A percentile compares a stretch with the other conserved stretches of the same genome.
Conservation (phyloP, 257 asterid genomes). For the Henckelia pumila region DNA sequence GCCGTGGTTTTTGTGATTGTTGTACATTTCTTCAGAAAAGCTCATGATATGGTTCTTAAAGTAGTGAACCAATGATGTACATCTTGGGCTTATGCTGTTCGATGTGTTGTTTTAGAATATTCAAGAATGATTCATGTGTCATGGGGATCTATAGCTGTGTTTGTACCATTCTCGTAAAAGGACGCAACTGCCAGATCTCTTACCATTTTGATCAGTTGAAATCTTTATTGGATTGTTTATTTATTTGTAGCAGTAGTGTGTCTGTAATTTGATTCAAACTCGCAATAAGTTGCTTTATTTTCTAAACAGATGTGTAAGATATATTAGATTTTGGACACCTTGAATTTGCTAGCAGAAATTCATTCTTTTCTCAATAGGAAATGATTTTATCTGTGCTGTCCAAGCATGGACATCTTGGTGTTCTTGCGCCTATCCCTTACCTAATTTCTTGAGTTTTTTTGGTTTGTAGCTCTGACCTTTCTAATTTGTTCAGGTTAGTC, state of each 20-base stretch:
- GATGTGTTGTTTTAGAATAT: neutral
- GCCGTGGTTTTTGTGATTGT: conserved; percentile 3
- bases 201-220: neutral
- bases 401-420: neutral
- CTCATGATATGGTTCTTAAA: conserved; percentile 1
- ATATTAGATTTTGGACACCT: neutral
- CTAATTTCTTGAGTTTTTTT: conserved; percentile 4
- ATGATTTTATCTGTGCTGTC: neutral
- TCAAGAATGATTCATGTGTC: neutral
- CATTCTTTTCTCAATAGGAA: neutral
- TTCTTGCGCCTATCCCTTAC: neutral
- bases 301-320: neutral
- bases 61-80: neutral
- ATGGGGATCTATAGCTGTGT: conserved; percentile 11
- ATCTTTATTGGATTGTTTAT: neutral
- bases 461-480: conserved; percentile 7
- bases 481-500: conserved; percentile 61
- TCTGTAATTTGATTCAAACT: neutral
- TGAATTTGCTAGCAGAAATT: conserved; percentile 6
- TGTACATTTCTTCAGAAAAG: neutral
- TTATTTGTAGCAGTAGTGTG: conserved; percentile 5
- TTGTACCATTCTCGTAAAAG: conserved; percentile 2
- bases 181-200: conserved; percentile 4
- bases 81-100: too few species aligned
- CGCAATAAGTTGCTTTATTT: conserved; percentile 2